Conservation (phyloP, 495 filamentous ascomycete genomes). For the Jackrogersella multiformis region DNA sequence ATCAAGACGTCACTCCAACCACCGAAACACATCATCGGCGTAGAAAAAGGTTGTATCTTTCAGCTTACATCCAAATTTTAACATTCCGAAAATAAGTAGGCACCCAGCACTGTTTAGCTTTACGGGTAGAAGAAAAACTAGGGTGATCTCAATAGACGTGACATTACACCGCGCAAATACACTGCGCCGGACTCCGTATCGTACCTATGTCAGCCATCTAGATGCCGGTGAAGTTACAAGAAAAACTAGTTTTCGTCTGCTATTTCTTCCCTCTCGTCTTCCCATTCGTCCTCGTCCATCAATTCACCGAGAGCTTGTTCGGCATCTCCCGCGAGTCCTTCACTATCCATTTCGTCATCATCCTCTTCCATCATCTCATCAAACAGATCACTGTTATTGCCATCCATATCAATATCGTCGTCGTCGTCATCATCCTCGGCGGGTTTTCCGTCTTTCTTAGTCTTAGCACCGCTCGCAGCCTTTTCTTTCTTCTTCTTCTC, state of each 20-base stretch:
- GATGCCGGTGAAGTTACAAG: neutral
- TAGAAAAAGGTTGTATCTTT: too few species aligned
- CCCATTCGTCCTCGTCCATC: slow-evolving; percentile 64
- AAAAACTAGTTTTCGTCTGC: slow-evolving; percentile 31
- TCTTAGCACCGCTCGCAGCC: slow-evolving; percentile 52
- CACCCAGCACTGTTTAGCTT: neutral
- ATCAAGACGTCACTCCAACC: too few species aligned
- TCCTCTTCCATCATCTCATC: slow-evolving; percentile 67
- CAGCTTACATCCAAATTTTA: neutral
- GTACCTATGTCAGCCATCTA: slow-evolving; percentile 4
- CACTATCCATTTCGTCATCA: slow-evolving; percentile 63
- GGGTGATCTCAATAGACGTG: neutral
- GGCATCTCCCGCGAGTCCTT: slow-evolving; percentile 65
- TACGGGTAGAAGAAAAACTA: neutral
- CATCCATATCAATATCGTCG: slow-evolving; percentile 65
- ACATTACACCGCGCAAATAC: slow-evolving; percentile 9
- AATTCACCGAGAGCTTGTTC: slow-evolving; percentile 65
- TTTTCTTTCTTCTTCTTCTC: slow-evolving; percentile 77
- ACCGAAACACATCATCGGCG: too few species aligned
- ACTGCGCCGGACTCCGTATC: slow-evolving; percentile 21
- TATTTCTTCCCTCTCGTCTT: slow-evolving; percentile 61
- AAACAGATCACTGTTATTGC: slow-evolving; percentile 58
- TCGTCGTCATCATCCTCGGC: slow-evolving; percentile 68
- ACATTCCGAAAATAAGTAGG: neutral
- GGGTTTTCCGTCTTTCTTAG: slow-evolving; percentile 57